phyloP scores from a whole-genome alignment of 192 early-diverging fungal genomes.

The Thoreauomyces humboldtii region DNA sequence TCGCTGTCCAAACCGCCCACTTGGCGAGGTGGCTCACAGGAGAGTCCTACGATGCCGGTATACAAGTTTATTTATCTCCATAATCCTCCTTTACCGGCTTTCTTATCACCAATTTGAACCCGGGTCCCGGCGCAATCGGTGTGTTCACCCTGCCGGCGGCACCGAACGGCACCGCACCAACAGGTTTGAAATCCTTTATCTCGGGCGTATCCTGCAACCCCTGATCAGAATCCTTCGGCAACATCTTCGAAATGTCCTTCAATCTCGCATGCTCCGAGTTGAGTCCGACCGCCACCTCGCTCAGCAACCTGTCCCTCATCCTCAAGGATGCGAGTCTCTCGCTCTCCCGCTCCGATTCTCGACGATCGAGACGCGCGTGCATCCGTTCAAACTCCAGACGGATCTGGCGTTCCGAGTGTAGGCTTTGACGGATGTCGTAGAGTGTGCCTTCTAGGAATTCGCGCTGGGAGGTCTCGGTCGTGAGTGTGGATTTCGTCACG shows the following conservation, averaged over 20 bases:
- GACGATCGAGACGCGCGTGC: constrained; percentile 35
- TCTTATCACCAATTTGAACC: constrained; percentile 17
- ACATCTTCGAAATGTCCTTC: constrained; percentile 32
- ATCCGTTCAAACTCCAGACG: constrained; percentile 48
- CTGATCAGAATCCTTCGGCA: constrained; percentile 34
- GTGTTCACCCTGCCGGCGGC: neutral
- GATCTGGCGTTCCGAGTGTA: constrained; percentile 44
- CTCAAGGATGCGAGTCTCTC: constrained; percentile 34
- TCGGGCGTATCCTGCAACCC: constrained; percentile 28
- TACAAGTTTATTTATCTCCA: no score
- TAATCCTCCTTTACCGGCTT: no score
- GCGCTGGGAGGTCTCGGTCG: constrained; percentile 35
- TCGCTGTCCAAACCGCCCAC: no score
- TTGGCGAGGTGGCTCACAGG: no score
- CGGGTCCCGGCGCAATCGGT: constrained; percentile 1
- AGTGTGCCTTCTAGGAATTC: constrained; percentile 45
- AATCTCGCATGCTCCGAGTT: constrained; percentile 34
- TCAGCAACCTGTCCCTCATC: constrained; percentile 37
- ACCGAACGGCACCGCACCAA: neutral
- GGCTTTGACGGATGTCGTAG: constrained; percentile 36
- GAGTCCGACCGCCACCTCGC: constrained; percentile 35
- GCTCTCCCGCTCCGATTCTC: constrained; percentile 30
- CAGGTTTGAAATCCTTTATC: constrained; percentile 25
- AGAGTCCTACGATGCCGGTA: no score
- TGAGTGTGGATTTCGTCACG: constrained; percentile 30